phyloP scores from a whole-genome alignment of 768 basidiomycete species.

The Mycena leptocephala region DNA sequence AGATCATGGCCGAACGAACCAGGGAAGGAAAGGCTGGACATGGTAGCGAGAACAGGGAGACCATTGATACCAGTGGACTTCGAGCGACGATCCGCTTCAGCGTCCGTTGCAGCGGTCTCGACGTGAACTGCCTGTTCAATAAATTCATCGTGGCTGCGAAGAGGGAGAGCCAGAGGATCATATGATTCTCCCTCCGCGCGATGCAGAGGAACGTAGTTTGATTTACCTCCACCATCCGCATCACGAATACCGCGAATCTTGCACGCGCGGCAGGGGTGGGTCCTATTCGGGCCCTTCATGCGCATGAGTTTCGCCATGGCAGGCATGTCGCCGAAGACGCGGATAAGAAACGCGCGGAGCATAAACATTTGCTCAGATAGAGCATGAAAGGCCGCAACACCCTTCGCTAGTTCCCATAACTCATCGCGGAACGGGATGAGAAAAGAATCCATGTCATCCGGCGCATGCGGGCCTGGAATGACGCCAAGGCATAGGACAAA shows the following conservation, averaged over 20 bases:
- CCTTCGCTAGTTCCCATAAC: no score
- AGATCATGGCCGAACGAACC: background rate
- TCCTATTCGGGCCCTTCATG: conserved; percentile 33
- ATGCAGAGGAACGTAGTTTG: conserved; percentile 50
- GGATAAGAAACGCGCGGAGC: conserved; percentile 37
- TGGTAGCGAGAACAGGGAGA: background rate
- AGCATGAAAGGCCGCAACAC: no score
- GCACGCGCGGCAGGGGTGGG: conserved; percentile 44
- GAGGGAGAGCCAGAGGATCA: background rate
- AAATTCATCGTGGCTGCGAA: background rate
- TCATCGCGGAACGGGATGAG: no score
- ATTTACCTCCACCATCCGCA: conserved; percentile 12
- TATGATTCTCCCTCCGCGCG: conserved; percentile 26
- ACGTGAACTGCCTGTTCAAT: background rate
- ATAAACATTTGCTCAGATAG: no score
- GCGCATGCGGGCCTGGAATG: conserved; percentile 58
- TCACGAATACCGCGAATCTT: conserved; percentile 51
- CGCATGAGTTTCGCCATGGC: conserved; percentile 14
- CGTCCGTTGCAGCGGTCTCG: background rate
- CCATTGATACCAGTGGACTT: background rate
- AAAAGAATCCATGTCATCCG: background rate
- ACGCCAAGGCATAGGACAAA: conserved; percentile 56
- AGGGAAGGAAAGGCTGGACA: background rate
- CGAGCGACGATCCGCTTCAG: background rate
- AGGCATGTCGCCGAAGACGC: conserved; percentile 20